Evolutionary conservation across 257 asterid species (phyloP).

Genomic region (Eustoma russellianum): DNA sequence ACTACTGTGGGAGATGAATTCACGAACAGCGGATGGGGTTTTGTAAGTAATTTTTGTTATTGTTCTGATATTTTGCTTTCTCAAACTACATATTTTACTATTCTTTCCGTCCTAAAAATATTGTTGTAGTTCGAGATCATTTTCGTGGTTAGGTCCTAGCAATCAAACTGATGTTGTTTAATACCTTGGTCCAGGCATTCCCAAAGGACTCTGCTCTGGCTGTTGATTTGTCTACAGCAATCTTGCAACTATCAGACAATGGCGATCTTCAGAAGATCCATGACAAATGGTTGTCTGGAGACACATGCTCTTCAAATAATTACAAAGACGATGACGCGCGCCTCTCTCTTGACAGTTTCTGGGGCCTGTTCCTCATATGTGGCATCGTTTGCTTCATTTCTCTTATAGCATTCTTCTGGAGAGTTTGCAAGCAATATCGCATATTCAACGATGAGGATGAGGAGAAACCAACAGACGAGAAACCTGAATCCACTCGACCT

Average conservation of each 20-base stretch:
- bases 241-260: slow-evolving; percentile 79
- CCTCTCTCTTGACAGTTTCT: slow-evolving; percentile 84
- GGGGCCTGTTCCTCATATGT: slow-evolving; percentile 85
- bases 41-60: slow-evolving; percentile 39
- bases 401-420: slow-evolving; percentile 32
- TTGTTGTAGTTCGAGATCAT: too few relatives aligned
- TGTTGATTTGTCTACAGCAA: slow-evolving; percentile 65
- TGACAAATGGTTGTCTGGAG: slow-evolving; percentile 59
- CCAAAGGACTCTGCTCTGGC: slow-evolving; percentile 78
- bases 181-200: slow-evolving; percentile 44
- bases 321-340: slow-evolving; percentile 33
- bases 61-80: not conserved
- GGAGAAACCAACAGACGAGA: slow-evolving; percentile 27
- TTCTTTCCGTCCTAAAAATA: too few relatives aligned
- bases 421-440: slow-evolving; percentile 56
- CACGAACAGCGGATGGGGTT: slow-evolving; percentile 88
- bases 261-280: slow-evolving; percentile 83
- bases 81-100: too few relatives aligned
- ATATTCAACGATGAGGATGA: slow-evolving; percentile 32
- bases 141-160: too few relatives aligned
- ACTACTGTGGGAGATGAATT: slow-evolving; percentile 72
- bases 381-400: slow-evolving; percentile 58
- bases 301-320: slow-evolving; percentile 39
- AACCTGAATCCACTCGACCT: slow-evolving; percentile 24
- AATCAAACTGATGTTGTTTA: not conserved